Base-by-base conservation (phyloP, 208 protist species). In the Leptomonas pyrrhocoris region DNA sequence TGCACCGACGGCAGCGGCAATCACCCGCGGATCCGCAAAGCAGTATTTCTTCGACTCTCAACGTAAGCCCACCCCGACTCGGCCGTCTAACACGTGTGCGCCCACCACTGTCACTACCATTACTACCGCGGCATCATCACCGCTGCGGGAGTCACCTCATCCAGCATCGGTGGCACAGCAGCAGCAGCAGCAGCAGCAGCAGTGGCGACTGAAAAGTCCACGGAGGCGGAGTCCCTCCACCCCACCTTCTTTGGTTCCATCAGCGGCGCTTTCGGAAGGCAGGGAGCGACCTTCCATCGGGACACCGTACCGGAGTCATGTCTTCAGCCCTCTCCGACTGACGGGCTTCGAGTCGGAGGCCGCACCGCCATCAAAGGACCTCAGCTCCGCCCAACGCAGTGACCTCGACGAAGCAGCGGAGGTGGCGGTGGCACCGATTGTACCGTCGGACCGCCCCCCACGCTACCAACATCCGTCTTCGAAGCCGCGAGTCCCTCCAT, bases 41-140 rank as follows among this genome's bases (percentile, higher is more conserved):
- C 48, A 67, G 61, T 67, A 67, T 21, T 67, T 55, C 36, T 67
- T 67, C 23, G 61, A 49, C 15, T 67, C 54, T 25, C 49, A 67
- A 23, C 61, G 23, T 21, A 55, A 57, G 15, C 34, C 61, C 1
- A 13, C 46, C 2, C 15, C 23, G 3, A 2, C 1, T 1, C 25
- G 2, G 27, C 3, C 13, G 15, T 25, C n/a, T 6, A 25, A 9
- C 40, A 36, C 27, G 38, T 36, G 56, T 21, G 56, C 38, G 34
- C 56, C 40, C 3, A 36, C 42, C 11, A 51, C 13, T 38, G 34
- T 9, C 34, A 38, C 3, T 12, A 38, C 34, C 9, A 9, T 9
- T 9, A 38, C 3, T 12, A 38, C 34, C 9, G 34, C 34, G 13
- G 40, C 43, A 18, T 23, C 58, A 21, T 1, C 38, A 5, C 16